phyloP scores from a whole-genome alignment of 75 land plant genomes.

The Larix kaempferi region DNA sequence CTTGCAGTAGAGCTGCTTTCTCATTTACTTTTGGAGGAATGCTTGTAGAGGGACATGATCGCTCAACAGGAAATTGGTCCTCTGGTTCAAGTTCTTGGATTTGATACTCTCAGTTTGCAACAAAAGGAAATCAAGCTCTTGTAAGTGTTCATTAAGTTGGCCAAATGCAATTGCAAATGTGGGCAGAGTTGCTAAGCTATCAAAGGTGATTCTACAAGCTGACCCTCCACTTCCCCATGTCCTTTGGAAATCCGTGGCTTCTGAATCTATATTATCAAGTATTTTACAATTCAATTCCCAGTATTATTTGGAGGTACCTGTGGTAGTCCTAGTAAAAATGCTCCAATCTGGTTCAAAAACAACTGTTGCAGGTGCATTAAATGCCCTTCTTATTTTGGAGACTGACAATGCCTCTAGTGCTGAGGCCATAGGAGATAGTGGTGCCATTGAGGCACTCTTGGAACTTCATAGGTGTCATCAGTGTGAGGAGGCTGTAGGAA shows the following conservation, averaged over 20 bases:
- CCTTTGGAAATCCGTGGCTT: slow-evolving; percentile 91
- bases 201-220: slow-evolving; percentile 84
- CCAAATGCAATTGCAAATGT: slow-evolving; percentile 94
- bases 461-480: slow-evolving; percentile 89
- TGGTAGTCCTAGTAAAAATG: slow-evolving; percentile 83
- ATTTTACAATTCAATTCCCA: slow-evolving; percentile 88
- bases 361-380: slow-evolving; percentile 81
- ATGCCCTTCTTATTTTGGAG: slow-evolving; percentile 90
- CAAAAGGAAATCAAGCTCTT: slow-evolving; percentile 88
- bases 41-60: slow-evolving; percentile 76
- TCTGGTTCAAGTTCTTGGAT: slow-evolving; percentile 73
- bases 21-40: slow-evolving; percentile 77
- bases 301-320: slow-evolving; percentile 83
- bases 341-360: slow-evolving; percentile 78
- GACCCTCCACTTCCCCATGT: slow-evolving; percentile 90
- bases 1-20: slow-evolving; percentile 96
- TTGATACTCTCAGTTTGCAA: slow-evolving; percentile 68
- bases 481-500: slow-evolving; percentile 93
- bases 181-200: slow-evolving; percentile 85
- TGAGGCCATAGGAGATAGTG: slow-evolving; percentile 92
- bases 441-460: slow-evolving; percentile 93
- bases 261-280: slow-evolving; percentile 68
- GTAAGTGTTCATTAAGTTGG: slow-evolving; percentile 77
- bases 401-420: slow-evolving; percentile 95
- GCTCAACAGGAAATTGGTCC: slow-evolving; percentile 86